Evolutionary conservation across 2,329 filamentous ascomycete species (phyloP).

Genomic region (Beauveria brongniartii): DNA sequence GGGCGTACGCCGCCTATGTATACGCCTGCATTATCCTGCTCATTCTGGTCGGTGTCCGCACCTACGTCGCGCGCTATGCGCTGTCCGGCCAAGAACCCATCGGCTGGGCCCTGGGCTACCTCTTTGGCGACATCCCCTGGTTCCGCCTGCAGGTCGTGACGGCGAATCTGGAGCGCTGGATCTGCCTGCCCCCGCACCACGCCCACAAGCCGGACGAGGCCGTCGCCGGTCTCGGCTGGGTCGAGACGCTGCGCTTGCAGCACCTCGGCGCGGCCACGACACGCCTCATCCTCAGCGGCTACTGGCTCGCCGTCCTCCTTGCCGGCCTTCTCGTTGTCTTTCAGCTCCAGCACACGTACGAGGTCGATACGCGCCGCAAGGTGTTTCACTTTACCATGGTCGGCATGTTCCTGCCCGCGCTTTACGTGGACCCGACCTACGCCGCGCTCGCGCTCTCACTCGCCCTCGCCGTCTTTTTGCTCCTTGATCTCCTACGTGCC

Average conservation of each 20-base stretch:
- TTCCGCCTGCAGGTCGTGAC: constrained; percentile 66
- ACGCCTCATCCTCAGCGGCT: constrained; percentile 65
- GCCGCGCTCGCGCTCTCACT: constrained; percentile 71
- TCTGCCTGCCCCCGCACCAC: constrained; percentile 53
- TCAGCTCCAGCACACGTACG: constrained; percentile 64
- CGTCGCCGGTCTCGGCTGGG: constrained; percentile 47
- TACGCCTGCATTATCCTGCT: constrained; percentile 60
- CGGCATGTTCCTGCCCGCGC: constrained; percentile 81
- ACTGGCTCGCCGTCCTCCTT: constrained; percentile 64
- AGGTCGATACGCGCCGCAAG: constrained; percentile 93
- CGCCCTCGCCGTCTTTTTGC: constrained; percentile 73
- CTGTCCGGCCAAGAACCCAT: constrained; percentile 71
- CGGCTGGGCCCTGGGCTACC: constrained; percentile 85
- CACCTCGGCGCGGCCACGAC: constrained; percentile 70
- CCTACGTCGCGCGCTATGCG: constrained; percentile 59
- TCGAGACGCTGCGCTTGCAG: constrained; percentile 55
- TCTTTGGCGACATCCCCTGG: constrained; percentile 68
- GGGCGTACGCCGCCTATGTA: constrained; percentile 73
- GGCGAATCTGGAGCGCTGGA: constrained; percentile 65
- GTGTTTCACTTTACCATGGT: constrained; percentile 99
- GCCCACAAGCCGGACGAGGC: constrained; percentile 20
- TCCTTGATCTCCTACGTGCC: constrained; percentile 82
- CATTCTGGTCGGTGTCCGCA: constrained; percentile 63
- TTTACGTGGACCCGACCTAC: constrained; percentile 80
- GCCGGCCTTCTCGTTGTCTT: constrained; percentile 69